phyloP scores from a whole-genome alignment of 2,329 filamentous ascomycete species.

The Tolypocladium inflatum region DNA sequence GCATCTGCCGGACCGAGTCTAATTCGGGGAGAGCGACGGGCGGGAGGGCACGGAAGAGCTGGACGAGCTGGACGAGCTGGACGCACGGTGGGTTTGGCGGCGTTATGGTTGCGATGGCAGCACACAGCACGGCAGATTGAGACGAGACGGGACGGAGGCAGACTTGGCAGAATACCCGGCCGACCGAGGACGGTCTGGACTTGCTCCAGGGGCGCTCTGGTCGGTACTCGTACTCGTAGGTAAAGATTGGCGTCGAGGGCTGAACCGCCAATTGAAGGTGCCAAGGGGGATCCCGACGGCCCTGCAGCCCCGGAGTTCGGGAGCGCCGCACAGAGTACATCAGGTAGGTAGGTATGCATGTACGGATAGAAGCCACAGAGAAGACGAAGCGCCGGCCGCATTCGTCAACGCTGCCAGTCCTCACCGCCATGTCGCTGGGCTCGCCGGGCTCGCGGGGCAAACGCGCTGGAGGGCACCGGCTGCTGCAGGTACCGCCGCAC shows the following conservation, averaged over 20 bases:
- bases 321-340: too few relatives aligned
- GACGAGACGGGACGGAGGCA: neutral
- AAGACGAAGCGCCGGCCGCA: neutral
- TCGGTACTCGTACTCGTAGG: too few relatives aligned
- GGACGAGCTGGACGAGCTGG: too few relatives aligned
- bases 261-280: too few relatives aligned
- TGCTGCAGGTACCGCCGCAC: constrained; percentile 1
- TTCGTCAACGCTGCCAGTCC: neutral
- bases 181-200: neutral
- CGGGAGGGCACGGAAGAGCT: too few relatives aligned
- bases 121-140: neutral
- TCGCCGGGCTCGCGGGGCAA: too few relatives aligned
- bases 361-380: too few relatives aligned
- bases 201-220: neutral
- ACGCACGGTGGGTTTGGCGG: neutral
- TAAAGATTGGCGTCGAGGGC: too few relatives aligned
- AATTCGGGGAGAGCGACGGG: too few relatives aligned
- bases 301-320: neutral
- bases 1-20: neutral
- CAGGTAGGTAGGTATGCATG: too few relatives aligned
- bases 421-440: neutral
- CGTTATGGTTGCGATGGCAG: neutral
- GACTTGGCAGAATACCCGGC: neutral
- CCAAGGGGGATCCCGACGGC: neutral
- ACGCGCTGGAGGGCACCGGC: neutral